Evolutionary conservation across 345 rosid genomes (phyloP), one percentile per base, ranked within the genome.

Genomic region (Eucalyptus caleyi): DNA sequence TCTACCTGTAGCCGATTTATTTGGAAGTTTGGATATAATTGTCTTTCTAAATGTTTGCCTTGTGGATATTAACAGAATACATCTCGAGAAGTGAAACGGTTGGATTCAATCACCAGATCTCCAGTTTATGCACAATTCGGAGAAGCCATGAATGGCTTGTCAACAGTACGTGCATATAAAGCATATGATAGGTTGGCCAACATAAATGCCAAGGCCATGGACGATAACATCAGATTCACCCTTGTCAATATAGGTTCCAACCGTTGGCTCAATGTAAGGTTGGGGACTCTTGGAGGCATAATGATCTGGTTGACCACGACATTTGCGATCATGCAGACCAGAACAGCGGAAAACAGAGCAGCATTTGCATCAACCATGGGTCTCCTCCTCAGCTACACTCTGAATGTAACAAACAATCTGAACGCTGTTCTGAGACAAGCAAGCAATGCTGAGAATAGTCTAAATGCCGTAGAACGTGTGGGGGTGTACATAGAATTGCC

Each of bases 241-340:
- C 98, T 98, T 80, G 96, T 94, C 88, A 98, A 94, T 89, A 89
- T 93, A 88, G 94, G 99, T 91, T 94, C 94, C 26, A 95, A 96
- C 88, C 99, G 98, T 88, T 98, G 99, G 99, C 98, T 96, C 59
- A 91, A 92, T 42, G 94, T 98, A 91, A 94, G 99, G 88, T 90
- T 96, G 90, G 98, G 95, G 92, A 93, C 96, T 86, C 89, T 98
- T 86, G 99, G 99, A 86, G 98, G 99, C 88, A 87, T 97, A 81
- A 97, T 98, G 96, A 98, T 98, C 91, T 98, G 98, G 99, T 90
- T 97, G 90, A 97, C 96, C 54, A 96, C 97, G 86, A 96, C 98
- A 13, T 96, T 96, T 86, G 97, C 98, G 13, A 97, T 97, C 90
- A 91, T 97, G 93, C 96, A 94, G 91, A 96, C 93, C 53, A 95